phyloP scores from a whole-genome alignment of 352 stramenopile species.

The Globisporangium perplexum region DNA sequence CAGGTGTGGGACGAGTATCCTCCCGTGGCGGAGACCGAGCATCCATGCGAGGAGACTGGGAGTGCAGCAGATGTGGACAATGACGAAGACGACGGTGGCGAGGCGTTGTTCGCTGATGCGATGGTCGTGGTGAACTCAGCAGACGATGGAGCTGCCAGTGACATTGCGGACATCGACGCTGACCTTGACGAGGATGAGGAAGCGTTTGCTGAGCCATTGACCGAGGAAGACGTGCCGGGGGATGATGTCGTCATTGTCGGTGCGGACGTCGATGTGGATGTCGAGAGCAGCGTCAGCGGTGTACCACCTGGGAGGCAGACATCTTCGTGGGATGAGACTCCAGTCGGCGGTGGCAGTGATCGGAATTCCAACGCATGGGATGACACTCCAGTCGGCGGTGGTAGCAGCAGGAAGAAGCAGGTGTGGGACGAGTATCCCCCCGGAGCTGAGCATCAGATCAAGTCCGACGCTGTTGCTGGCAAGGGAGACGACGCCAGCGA shows the following conservation, averaged over 20 bases:
- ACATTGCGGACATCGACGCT: neutral
- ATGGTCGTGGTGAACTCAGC: neutral
- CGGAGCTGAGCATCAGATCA: neutral
- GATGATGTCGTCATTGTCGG: neutral
- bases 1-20: conserved; percentile 5
- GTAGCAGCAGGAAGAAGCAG: neutral
- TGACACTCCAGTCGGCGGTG: neutral
- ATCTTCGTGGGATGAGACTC: conserved; percentile 7
- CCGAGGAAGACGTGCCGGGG: neutral
- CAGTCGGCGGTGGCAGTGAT: neutral
- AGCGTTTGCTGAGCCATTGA: neutral
- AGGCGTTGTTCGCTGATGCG: neutral
- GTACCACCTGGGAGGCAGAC: neutral
- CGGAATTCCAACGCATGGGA: neutral
- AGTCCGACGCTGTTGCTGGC: neutral
- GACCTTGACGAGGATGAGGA: neutral
- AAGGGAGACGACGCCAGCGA: neutral
- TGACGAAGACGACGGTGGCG: neutral
- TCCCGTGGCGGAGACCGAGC: neutral
- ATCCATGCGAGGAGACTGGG: neutral
- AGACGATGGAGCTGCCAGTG: neutral
- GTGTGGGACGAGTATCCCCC: conserved; percentile 2
- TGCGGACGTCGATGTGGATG: neutral
- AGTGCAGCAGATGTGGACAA: neutral
- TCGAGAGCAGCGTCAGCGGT: neutral